Percentiles rank a stretch among this genome's conserved stretches.
These are phyloP conservation scores for Erythrobasidium hasegawianum DNA, from an alignment of 1,284 basidiomycete species.

Conservation along the genomic window DNA sequence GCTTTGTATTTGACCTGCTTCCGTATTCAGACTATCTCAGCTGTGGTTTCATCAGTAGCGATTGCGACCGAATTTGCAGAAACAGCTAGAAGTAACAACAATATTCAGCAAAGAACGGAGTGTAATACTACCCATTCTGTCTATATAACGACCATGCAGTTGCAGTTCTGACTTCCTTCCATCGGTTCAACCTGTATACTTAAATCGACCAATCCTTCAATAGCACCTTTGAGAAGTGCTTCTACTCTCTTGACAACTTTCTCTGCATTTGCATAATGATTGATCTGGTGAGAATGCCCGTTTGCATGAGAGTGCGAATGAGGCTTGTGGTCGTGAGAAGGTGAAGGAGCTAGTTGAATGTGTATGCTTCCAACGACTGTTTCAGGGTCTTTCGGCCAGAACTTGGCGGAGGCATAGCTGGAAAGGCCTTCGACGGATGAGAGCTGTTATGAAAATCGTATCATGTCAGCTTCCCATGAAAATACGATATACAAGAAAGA, in stretches of 20 bases:
- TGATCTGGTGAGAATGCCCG: constrained; percentile 35
- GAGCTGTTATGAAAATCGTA: constrained; percentile 54
- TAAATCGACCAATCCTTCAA: constrained; percentile 76
- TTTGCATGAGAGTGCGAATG: constrained; percentile 55
- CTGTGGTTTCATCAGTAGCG: too few relatives aligned
- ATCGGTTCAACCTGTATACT: constrained; percentile 69
- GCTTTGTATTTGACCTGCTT: too few relatives aligned
- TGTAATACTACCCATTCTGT: too few relatives aligned
- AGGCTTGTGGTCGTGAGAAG: constrained; percentile 58
- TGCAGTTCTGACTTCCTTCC: constrained; percentile 20
- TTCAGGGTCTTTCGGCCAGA: constrained; percentile 92
- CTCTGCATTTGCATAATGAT: constrained; percentile 62
- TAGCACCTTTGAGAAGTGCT: constrained; percentile 62
- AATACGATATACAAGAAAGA: too few relatives aligned
- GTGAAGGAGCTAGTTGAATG: constrained; percentile 66
- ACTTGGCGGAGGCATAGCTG: constrained; percentile 74
- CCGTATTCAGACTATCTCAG: too few relatives aligned
- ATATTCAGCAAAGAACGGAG: too few relatives aligned
- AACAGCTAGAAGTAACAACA: too few relatives aligned
- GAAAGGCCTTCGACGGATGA: constrained; percentile 67
- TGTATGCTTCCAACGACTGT: constrained; percentile 85
- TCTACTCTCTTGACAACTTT: constrained; percentile 71
- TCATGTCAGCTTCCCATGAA: not conserved
- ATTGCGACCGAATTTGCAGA: too few relatives aligned
- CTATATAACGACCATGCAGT: constrained; percentile 19